Evolutionary conservation across 768 basidiomycete genomes (phyloP), one percentile per base, ranked within the genome.

Genomic region (Hygrocybe coccinea): DNA sequence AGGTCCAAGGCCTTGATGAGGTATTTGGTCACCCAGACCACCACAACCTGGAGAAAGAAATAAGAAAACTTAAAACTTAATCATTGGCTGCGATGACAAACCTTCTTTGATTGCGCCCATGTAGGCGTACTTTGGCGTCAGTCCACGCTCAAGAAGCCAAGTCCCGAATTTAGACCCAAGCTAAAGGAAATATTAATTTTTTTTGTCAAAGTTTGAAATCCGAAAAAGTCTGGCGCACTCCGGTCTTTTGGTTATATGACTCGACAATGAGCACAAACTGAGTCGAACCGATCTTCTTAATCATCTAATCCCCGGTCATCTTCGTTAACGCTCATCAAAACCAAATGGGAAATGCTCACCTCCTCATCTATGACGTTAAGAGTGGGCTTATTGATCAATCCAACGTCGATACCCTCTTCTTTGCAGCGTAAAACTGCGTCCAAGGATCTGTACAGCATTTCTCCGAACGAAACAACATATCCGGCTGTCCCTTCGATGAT

Each of bases 201-300:
- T 19, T 9, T 37, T 5, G 35, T 17, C 8, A 17, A 10, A 10
- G n/a, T n/a, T 10, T 55, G 39, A 2, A 21, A 45, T 43, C 5
- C 12, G 33, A 41, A 5, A 29, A 25, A 54, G 7, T 43, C 35
- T 12, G 37, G 62, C 75, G 43, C 59, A 82, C 79, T n/a, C 90
- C 91, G 7, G 91, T 94, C 83, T 90, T 91, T 72, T 87, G 87
- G 74, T 89, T 93, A 55, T 89, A 76, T 15, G 88, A 87, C 73
- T 94, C 91, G 14, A 87, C 89, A 38, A 94, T 83, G 29, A 94
- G 79, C 25, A 93, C 89, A 69, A 92, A 92, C 17, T 80, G 81
- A 61, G 80, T 86, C 22, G 75, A 62, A 7, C 91, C 91, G 44
- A 89, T 79, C 76, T 89, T 89, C 68, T 65, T 76, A 60, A 88